Evolutionary conservation across 148 eudicot species (phyloP).

Genomic region (Tetragonia tetragonoides): DNA sequence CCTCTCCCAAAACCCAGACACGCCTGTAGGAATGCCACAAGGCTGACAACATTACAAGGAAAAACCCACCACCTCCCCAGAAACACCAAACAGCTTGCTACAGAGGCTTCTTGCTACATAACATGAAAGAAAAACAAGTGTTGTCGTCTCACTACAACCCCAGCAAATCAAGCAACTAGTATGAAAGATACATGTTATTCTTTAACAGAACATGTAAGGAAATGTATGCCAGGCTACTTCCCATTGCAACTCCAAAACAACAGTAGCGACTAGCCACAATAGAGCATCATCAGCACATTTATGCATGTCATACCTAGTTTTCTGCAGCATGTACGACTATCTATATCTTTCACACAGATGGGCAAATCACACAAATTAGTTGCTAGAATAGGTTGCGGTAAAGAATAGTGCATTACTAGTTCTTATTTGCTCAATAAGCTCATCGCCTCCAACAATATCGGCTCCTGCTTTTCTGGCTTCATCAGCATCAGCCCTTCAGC

Average conservation of each 20-base stretch:
- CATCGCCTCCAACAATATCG: constrained; percentile 83
- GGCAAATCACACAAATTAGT: not conserved
- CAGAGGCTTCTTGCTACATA: no score
- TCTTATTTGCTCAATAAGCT: constrained; percentile 67
- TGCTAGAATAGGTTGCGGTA: constrained; percentile 11
- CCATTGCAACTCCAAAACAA: not conserved
- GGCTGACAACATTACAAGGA: no score
- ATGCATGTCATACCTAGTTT: not conserved
- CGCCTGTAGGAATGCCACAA: no score
- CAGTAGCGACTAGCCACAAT: not conserved
- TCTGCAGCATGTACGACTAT: not conserved
- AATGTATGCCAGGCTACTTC: not conserved
- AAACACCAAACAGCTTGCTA: no score
- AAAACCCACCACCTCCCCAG: no score
- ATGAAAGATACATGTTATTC: no score
- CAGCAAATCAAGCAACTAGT: no score
- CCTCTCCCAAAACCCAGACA: no score
- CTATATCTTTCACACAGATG: not conserved
- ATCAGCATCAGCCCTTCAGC: constrained; percentile 94
- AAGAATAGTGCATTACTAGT: constrained; percentile 43
- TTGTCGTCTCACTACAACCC: no score
- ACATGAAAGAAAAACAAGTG: no score
- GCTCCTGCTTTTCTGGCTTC: constrained; percentile 98
- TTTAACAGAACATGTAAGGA: not conserved
- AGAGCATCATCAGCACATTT: not conserved